Percentiles rank a stretch among this genome's conserved stretches.
Conservation (phyloP, 192 early-diverging fungal species). For the Umbelopsis isabellina region DNA sequence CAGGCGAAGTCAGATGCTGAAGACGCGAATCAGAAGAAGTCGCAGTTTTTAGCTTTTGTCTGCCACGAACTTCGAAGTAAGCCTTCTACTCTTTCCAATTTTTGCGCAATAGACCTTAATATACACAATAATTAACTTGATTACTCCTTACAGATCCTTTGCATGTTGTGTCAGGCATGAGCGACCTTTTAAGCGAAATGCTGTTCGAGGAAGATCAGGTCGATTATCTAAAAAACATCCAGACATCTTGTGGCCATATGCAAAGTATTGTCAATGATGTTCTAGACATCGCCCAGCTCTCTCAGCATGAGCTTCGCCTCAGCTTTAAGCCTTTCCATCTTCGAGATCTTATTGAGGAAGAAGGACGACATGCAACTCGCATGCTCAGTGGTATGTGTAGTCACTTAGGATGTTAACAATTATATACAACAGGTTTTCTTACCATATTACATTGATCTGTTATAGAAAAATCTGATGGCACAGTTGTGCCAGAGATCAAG, state of each 20-base stretch:
- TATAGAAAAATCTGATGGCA: background rate
- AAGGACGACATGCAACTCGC: background rate
- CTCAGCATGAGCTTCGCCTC: background rate
- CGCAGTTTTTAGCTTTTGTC: constrained; percentile 4
- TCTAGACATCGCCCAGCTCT: constrained; percentile 7
- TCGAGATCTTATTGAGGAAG: background rate
- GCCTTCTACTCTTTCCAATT: background rate
- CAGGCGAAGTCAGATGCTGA: background rate
- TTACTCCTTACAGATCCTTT: background rate
- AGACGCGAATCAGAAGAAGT: background rate
- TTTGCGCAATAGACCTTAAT: background rate
- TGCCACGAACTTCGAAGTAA: constrained; percentile 8
- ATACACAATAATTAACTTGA: background rate
- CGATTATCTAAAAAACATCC: constrained; percentile 8
- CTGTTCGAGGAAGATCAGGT: background rate
- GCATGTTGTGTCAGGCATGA: constrained; percentile 7
- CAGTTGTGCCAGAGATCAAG: background rate
- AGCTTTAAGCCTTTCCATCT: background rate
- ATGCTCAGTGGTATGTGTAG: background rate
- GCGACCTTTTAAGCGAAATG: background rate
- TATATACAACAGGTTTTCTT: too few species aligned
- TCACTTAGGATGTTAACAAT: too few species aligned
- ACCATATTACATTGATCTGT: background rate
- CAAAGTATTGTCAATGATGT: constrained; percentile 16
- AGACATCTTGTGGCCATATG: background rate